Conservation (phyloP, 2,329 filamentous ascomycete genomes). For the Boeremia lycopersici region DNA sequence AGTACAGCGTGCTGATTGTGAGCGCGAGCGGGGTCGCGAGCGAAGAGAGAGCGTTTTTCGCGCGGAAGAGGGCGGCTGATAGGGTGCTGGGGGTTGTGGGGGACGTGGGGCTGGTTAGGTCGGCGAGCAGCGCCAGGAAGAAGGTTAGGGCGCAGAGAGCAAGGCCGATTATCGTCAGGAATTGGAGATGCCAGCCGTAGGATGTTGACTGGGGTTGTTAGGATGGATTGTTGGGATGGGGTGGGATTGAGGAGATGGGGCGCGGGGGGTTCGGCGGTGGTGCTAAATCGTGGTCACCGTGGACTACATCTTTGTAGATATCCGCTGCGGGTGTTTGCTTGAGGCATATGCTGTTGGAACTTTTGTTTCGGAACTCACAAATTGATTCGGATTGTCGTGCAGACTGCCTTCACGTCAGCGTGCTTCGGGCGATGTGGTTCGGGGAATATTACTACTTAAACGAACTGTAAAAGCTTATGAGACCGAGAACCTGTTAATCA, state of each 20-base stretch:
- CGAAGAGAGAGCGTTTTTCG: constrained; percentile 72
- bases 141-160: constrained; percentile 67
- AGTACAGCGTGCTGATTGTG: constrained; percentile 74
- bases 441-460: constrained; percentile 47
- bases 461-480: constrained; percentile 53
- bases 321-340: background rate
- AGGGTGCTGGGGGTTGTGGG: background rate
- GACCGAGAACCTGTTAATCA: constrained; percentile 41
- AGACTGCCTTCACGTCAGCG: constrained; percentile 35
- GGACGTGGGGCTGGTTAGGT: constrained; percentile 51
- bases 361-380: constrained; percentile 23
- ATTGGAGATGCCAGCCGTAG: constrained; percentile 74
- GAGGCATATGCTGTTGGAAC: background rate
- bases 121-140: constrained; percentile 65
- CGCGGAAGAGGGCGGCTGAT: constrained; percentile 52
- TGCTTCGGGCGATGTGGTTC: background rate
- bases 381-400: constrained; percentile 37
- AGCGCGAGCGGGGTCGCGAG: constrained; percentile 72
- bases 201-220: constrained; percentile 34
- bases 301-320: background rate
- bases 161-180: constrained; percentile 76
- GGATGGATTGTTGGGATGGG: constrained; percentile 22
- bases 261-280: too few relatives aligned
- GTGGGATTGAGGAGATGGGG: too few relatives aligned
- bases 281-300: too few relatives aligned